These are phyloP conservation scores for Hymenoscyphus fructigenus DNA, from an alignment of 2,329 filamentous ascomycete species.

Conservation along the genomic window DNA sequence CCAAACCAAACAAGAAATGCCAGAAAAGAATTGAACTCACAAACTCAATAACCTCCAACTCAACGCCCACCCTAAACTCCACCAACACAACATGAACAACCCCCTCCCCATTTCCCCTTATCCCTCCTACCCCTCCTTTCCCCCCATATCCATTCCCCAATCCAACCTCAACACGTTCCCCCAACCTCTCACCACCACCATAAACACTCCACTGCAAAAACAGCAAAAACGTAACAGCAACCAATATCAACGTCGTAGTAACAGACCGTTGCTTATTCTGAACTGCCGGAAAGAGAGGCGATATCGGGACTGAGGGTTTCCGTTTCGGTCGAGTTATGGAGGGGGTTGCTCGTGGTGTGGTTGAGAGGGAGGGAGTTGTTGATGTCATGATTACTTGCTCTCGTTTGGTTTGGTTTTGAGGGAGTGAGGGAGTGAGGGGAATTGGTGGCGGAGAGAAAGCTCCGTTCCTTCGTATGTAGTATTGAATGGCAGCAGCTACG, in stretches of 20 bases:
- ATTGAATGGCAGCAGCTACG: too few species aligned
- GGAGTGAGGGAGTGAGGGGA: background rate
- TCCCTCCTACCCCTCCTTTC: background rate
- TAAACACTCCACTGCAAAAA: conserved; percentile 8
- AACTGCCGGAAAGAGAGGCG: background rate
- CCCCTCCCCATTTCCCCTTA: background rate
- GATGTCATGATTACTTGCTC: background rate
- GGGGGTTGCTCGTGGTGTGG: background rate
- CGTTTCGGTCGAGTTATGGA: background rate
- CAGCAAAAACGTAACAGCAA: background rate
- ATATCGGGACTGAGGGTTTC: background rate
- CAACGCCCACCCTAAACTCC: conserved; percentile 8
- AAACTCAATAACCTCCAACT: conserved; percentile 2
- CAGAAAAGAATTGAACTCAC: background rate
- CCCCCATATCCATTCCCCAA: background rate
- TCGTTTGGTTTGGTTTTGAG: background rate
- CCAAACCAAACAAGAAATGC: background rate
- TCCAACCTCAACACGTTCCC: background rate
- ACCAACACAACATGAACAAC: conserved; percentile 3
- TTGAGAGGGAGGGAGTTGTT: background rate
- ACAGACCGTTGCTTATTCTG: background rate
- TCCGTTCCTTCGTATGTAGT: too few species aligned
- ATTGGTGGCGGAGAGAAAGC: too few species aligned
- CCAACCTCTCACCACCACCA: background rate
- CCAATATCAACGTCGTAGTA: background rate